Percentiles rank a stretch among this genome's conserved stretches.
These are phyloP conservation scores for Dentipellis fragilis DNA, from an alignment of 768 basidiomycete genomes.

Conservation along the genomic window DNA sequence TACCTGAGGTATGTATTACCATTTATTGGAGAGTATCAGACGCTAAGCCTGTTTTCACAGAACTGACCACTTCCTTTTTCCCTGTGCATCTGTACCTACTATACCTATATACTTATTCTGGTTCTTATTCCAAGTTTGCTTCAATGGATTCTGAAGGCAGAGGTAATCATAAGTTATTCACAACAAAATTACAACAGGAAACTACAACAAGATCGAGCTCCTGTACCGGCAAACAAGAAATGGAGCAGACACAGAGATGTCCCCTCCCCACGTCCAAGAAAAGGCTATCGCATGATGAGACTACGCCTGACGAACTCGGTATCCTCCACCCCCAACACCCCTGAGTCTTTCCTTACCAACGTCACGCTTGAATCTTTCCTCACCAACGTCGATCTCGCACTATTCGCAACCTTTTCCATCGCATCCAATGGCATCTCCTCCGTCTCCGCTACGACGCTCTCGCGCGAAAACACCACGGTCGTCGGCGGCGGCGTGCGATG, in stretches of 20 bases:
- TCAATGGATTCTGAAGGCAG: not conserved
- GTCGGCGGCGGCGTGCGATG: conserved; percentile 2
- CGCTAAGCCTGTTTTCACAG: not conserved
- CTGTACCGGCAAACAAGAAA: not conserved
- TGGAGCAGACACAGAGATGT: not conserved
- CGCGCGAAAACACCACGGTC: not conserved
- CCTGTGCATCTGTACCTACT: conserved; percentile 1
- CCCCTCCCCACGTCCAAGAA: not conserved
- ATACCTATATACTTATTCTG: conserved; percentile 5
- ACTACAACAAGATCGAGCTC: not conserved
- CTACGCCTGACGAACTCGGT: not conserved
- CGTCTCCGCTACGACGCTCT: conserved; percentile 8
- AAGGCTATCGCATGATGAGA: not conserved
- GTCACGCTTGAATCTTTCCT: not conserved
- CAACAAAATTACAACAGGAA: not conserved
- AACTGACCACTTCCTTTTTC: conserved; percentile 6
- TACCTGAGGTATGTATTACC: conserved; percentile 58
- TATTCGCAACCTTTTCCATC: not conserved
- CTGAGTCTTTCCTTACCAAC: conserved; percentile 5
- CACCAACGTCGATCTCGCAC: not conserved
- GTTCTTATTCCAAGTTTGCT: not conserved
- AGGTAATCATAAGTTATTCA: not conserved
- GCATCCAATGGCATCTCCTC: not conserved
- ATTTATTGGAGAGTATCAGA: too few relatives aligned
- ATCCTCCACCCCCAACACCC: conserved; percentile 4